Conservation (phyloP, 768 basidiomycete genomes). For the Mycena amicta region DNA sequence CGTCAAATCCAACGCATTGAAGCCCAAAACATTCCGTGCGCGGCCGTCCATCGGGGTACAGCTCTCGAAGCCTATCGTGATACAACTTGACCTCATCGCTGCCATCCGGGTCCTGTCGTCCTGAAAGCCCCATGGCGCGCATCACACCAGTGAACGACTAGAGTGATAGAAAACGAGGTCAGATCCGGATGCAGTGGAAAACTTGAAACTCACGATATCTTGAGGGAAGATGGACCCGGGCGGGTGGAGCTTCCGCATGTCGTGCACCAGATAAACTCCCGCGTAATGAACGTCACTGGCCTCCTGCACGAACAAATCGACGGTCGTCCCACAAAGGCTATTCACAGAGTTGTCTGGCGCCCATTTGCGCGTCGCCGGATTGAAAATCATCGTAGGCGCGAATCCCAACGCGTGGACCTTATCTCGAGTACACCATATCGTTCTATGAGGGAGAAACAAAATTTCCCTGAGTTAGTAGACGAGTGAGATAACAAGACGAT, state of each 20-base stretch:
- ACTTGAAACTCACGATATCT: not conserved
- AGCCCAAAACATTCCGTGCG: constrained; percentile 2
- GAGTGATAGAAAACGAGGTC: not conserved
- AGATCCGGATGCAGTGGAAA: too few species aligned
- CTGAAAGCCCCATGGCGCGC: not conserved
- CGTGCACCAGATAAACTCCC: not conserved
- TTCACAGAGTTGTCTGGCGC: not conserved
- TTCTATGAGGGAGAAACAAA: not conserved
- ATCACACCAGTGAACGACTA: not conserved
- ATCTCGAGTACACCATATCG: not conserved
- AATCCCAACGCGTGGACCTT: not conserved
- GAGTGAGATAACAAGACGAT: too few species aligned
- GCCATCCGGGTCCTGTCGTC: not conserved
- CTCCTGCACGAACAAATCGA: not conserved
- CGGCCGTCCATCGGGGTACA: constrained; percentile 1
- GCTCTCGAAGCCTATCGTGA: not conserved
- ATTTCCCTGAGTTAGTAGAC: too few species aligned
- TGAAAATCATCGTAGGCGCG: not conserved
- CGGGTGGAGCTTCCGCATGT: not conserved
- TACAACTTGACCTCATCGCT: not conserved
- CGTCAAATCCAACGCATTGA: not conserved
- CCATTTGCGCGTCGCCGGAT: not conserved
- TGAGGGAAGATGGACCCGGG: not conserved
- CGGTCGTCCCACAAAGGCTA: not conserved
- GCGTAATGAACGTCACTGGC: not conserved